Evolutionary conservation across 1,284 basidiomycete species (phyloP).

Genomic region (Cerrena zonata): DNA sequence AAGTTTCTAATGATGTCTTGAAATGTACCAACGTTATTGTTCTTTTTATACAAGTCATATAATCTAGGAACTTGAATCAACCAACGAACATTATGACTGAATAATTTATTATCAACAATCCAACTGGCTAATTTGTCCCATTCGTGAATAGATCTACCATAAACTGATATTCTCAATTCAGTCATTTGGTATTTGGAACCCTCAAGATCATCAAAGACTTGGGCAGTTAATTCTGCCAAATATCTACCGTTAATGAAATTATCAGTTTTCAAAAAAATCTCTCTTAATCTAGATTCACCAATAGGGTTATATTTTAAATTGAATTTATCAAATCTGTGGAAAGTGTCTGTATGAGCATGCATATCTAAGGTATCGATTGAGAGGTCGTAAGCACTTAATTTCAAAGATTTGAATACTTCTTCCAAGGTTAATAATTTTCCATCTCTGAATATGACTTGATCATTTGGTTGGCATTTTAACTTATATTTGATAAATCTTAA

Average conservation of each 20-base stretch:
- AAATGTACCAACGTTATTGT: conserved; percentile 80
- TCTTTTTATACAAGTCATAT: conserved; percentile 94
- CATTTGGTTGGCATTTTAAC: conserved; percentile 79
- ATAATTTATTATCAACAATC: conserved; percentile 90
- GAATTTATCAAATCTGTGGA: conserved; percentile 97
- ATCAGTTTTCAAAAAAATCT: conserved; percentile 98
- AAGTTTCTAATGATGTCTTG: conserved; percentile 91
- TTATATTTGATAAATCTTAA: conserved; percentile 98
- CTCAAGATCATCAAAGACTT: conserved; percentile 93
- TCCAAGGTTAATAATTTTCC: conserved; percentile 83
- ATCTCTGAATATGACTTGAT: conserved; percentile 87
- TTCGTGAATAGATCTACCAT: conserved; percentile 75
- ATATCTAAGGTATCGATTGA: conserved; percentile 99
- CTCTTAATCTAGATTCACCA: conserved; percentile 91
- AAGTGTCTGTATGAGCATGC: conserved; percentile 96
- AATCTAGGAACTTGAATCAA: conserved; percentile 93
- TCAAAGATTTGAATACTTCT: conserved; percentile 92
- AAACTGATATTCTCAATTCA: conserved; percentile 96
- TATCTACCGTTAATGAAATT: conserved; percentile 90
- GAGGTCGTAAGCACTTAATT: conserved; percentile 94
- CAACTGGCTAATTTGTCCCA: conserved; percentile 99
- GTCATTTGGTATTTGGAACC: conserved; percentile 94
- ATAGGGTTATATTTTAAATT: conserved; percentile 92
- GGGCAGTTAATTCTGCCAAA: conserved; percentile 90
- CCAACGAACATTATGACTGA: conserved; percentile 97